Evolutionary conservation across 768 basidiomycete genomes (phyloP), one percentile per base, ranked within the genome.

Genomic region (Lyophyllum shimeji): DNA sequence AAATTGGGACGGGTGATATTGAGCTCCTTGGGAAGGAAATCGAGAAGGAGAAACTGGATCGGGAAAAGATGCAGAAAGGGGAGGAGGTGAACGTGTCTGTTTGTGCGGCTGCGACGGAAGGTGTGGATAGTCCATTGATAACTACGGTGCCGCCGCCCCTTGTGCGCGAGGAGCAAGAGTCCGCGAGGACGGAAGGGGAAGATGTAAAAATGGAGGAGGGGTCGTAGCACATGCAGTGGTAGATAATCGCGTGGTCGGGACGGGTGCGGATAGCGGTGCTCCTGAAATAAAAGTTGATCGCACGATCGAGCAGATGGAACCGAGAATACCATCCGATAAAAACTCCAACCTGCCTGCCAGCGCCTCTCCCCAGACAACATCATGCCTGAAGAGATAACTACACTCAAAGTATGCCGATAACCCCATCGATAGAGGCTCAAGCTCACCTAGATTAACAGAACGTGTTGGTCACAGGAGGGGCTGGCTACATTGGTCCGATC

Each of bases 401-500:
- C 72, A 52, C 76, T 83, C 59, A 79, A 78, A 74, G 82, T 83
- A 69, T 63, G 79, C 78, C 49, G 49, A 59, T 52, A 46, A 56
- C 57, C 33, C n/a, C 39, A 21, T 56, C 44, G 51, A 60, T 50
- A 53, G 42, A 34, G 29, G 45, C 27, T 58, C 43, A 54, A 55
- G 54, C 71, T 67, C 60, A 73, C 50, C 27, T 46, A 50, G 45
- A 49, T 56, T n/a, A 60, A 50, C 60, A 79, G 76, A 76, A 72
- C 59, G 75, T 79, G 21, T 67, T 79, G 55, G 77, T 79, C 58
- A 79, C 77, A 56, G 77, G 93, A 46, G 93, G 90, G 53, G 89
- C 92, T 55, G 93, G 93, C 33, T 95, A 95, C 74, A 95, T 95
- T 63, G 93, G 93, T 90, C 53, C 46, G 56, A 74, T 60, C 53